These are phyloP conservation scores for Calonectria ilicicola DNA, from an alignment of 2,329 filamentous ascomycete species.

Conservation along the genomic window DNA sequence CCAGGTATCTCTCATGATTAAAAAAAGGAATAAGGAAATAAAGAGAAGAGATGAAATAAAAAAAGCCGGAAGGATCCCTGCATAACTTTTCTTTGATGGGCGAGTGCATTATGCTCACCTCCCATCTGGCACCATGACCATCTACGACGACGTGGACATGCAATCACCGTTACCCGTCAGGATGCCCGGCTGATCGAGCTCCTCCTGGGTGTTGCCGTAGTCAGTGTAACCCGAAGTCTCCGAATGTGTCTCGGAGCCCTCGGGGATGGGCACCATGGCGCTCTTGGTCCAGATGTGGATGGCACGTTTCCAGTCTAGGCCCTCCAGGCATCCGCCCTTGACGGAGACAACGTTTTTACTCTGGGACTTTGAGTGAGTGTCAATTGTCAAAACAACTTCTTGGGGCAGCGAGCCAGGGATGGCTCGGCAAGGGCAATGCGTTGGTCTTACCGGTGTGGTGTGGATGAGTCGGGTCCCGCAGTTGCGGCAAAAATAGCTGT, in stretches of 20 bases:
- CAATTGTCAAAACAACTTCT: conserved; percentile 3
- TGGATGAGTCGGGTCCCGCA: conserved; percentile 77
- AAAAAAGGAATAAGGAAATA: background rate
- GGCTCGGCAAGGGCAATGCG: background rate
- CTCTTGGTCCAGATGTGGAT: conserved; percentile 77
- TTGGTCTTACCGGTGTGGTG: conserved; percentile 62
- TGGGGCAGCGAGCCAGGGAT: background rate
- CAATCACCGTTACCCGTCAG: conserved; percentile 51
- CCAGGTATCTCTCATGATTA: conserved; percentile 22
- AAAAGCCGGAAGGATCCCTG: background rate
- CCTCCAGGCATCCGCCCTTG: conserved; percentile 75
- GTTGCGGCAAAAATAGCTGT: conserved; percentile 73
- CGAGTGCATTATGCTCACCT: background rate
- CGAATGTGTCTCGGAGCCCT: conserved; percentile 68
- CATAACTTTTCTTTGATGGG: conserved; percentile 8
- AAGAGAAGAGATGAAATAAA: background rate
- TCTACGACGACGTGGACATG: background rate
- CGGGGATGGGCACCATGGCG: conserved; percentile 77
- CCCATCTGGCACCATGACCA: background rate
- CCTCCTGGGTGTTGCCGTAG: conserved; percentile 58
- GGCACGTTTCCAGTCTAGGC: conserved; percentile 69
- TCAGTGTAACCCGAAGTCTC: conserved; percentile 62
- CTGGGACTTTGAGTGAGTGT: conserved; percentile 46
- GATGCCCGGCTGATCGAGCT: conserved; percentile 60
- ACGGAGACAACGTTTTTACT: conserved; percentile 72